phyloP scores from a whole-genome alignment of 2,329 filamentous ascomycete genomes.

The Byssoonygena ceratinophila region DNA sequence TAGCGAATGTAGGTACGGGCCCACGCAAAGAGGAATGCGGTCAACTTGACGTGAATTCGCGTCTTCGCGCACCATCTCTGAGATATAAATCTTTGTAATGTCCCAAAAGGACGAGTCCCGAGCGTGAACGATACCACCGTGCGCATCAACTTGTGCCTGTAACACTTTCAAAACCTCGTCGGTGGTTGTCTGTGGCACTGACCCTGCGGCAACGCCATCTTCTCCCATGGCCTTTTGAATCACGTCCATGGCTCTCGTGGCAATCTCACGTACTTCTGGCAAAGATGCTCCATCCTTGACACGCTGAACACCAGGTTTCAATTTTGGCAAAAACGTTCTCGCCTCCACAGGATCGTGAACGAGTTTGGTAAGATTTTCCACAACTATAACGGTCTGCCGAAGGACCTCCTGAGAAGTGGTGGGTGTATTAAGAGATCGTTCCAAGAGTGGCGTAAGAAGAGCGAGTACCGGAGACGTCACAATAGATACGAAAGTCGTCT shows the following conservation, averaged over 20 bases:
- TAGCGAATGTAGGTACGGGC: constrained; percentile 65
- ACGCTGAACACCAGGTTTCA: constrained; percentile 83
- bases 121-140: constrained; percentile 52
- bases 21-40: constrained; percentile 58
- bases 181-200: constrained; percentile 51
- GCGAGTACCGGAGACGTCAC: constrained; percentile 93
- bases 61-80: constrained; percentile 76
- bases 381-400: constrained; percentile 88
- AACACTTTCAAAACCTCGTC: constrained; percentile 67
- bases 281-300: constrained; percentile 82
- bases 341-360: constrained; percentile 95
- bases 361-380: constrained; percentile 95
- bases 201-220: constrained; percentile 49
- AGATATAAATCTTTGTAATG: constrained; percentile 61
- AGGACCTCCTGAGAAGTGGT: constrained; percentile 86
- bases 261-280: constrained; percentile 87
- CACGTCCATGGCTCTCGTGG: constrained; percentile 66
- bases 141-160: constrained; percentile 63
- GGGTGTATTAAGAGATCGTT: constrained; percentile 86
- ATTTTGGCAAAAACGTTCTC: constrained; percentile 84
- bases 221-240: constrained; percentile 88
- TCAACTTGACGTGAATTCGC: constrained; percentile 69
- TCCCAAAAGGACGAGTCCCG: constrained; percentile 55
- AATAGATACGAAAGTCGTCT: constrained; percentile 96
- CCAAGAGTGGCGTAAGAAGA: constrained; percentile 84